A percentile compares a stretch with the other conserved stretches of the same genome.
Conservation (phyloP, 148 eudicot genomes). For the Chenopodium quinoa region DNA sequence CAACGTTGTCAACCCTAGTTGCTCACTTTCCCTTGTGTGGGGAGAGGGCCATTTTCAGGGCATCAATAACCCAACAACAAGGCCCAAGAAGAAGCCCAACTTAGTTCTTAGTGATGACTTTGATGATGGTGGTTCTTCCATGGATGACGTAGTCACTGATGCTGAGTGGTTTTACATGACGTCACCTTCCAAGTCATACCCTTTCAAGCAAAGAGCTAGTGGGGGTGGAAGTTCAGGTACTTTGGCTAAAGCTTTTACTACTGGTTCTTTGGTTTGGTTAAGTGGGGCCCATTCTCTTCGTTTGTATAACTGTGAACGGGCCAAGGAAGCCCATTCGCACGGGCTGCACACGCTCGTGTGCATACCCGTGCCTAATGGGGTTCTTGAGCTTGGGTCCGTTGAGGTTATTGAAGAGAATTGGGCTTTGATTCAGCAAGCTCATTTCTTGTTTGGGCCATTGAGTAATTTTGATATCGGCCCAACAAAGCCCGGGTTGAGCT, state of each 20-base stretch:
- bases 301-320: slow-evolving; percentile 59
- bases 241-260: slow-evolving; percentile 49
- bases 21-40: slow-evolving; percentile 44
- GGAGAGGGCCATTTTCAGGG: slow-evolving; percentile 74
- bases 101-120: slow-evolving; percentile 3
- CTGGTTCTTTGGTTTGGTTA: slow-evolving; percentile 56
- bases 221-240: slow-evolving; percentile 28
- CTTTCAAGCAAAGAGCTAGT: slow-evolving; percentile 33
- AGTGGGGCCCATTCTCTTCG: slow-evolving; percentile 45
- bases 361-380: slow-evolving; percentile 54
- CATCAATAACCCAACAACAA: slow-evolving; percentile 23
- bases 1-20: slow-evolving; percentile 1
- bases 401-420: slow-evolving; percentile 47
- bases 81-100: slow-evolving; percentile 30
- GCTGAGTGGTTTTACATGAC: slow-evolving; percentile 75
- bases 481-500: background rate
- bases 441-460: slow-evolving; percentile 37
- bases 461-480: background rate
- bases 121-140: background rate
- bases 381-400: slow-evolving; percentile 65
- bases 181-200: slow-evolving; percentile 32
- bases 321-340: slow-evolving; percentile 62
- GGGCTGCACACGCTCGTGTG: slow-evolving; percentile 67
- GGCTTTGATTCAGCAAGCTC: slow-evolving; percentile 50
- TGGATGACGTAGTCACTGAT: slow-evolving; percentile 32